Conservation (phyloP, 2,329 filamentous ascomycete genomes). For the Neospermospora avenae region DNA sequence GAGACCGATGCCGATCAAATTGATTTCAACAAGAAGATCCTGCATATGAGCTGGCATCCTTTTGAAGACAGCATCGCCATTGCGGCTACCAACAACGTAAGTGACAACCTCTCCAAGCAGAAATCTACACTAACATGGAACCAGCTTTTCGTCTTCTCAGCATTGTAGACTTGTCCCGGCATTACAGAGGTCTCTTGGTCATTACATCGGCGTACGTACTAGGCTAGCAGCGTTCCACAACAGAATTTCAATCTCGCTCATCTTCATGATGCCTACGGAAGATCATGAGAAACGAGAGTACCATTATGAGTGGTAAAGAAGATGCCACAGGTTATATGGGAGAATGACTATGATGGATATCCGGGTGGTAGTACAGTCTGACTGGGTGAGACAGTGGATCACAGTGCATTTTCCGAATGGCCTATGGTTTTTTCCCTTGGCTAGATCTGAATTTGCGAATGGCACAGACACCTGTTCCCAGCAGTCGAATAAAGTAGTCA, state of each 20-base stretch:
- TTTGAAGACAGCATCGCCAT: slow-evolving; percentile 99
- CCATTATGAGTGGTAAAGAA: slow-evolving; percentile 26
- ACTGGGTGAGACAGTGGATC: slow-evolving; percentile 17
- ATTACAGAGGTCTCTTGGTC: slow-evolving; percentile 31
- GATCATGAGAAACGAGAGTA: slow-evolving; percentile 29
- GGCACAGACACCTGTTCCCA: slow-evolving; percentile 23
- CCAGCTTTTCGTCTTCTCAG: slow-evolving; percentile 76
- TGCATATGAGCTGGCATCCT: slow-evolving; percentile 99
- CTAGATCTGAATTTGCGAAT: slow-evolving; percentile 12
- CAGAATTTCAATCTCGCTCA: slow-evolving; percentile 25
- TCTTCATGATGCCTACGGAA: slow-evolving; percentile 21
- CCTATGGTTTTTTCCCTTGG: slow-evolving; percentile 12
- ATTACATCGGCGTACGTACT: slow-evolving; percentile 34
- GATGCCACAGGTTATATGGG: slow-evolving; percentile 20
- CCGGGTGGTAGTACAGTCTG: slow-evolving; percentile 23
- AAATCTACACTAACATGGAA: slow-evolving; percentile 15
- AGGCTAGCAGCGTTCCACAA: slow-evolving; percentile 25
- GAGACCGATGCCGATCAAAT: slow-evolving; percentile 99
- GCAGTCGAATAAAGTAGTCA: slow-evolving; percentile 31
- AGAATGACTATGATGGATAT: slow-evolving; percentile 18
- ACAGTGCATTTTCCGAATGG: slow-evolving; percentile 19
- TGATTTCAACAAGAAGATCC: slow-evolving; percentile 99
- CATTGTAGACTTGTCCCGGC: slow-evolving; percentile 51
- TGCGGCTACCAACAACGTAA: slow-evolving; percentile 98
- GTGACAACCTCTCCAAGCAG: slow-evolving; percentile 37